Base-by-base conservation (phyloP, 164 flowering plant species). In the Magnolia officinalis region DNA sequence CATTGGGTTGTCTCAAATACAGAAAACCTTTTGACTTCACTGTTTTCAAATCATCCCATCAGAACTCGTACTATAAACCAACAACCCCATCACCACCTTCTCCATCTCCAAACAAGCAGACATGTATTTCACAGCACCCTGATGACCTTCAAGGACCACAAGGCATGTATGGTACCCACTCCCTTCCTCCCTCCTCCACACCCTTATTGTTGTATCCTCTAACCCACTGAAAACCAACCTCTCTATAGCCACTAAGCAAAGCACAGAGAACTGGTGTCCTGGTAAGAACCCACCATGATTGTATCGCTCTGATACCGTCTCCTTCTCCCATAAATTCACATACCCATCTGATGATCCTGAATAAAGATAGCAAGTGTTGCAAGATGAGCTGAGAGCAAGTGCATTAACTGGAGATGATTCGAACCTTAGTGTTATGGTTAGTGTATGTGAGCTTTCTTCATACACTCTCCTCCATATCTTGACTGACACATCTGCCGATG, bases 171-270 rank as follows among this genome's bases (percentile, higher is more conserved):
- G 90, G 61, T 74, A 78, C 3, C 75, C 50, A 20, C 74, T 82
- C 13, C 83, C 87, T 55, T 84, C 86, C n/a, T 85, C 88, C 67
- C 87, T 80, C 74, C 81, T 83, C 90, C 90, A 87, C 21, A 87
- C 79, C 77, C 87, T 73, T 65, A 87, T 85, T 0, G 85, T 87
- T 1, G 86, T 78, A 70, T 87, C 90, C 78, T 85, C 90, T 0
- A 88, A 87, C 2, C 90, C 90, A 50, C 88, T 85, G 16, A 87
- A 74, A 6, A 87, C 51, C 66, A 85, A 20, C 58, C 72, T 79
- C 55, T 81, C 86, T 10, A 81, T 11, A 0, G 87, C 69, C 11
- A 78, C 85, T 72, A 87, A 58, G 70, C 90, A 87, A 6, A 85
- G 85, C 59, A 87, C 86, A 1, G 81, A 71, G 23, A 84, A 84